Evolutionary conservation across 306 rosid species (phyloP).

Genomic region (Neltuma alba): DNA sequence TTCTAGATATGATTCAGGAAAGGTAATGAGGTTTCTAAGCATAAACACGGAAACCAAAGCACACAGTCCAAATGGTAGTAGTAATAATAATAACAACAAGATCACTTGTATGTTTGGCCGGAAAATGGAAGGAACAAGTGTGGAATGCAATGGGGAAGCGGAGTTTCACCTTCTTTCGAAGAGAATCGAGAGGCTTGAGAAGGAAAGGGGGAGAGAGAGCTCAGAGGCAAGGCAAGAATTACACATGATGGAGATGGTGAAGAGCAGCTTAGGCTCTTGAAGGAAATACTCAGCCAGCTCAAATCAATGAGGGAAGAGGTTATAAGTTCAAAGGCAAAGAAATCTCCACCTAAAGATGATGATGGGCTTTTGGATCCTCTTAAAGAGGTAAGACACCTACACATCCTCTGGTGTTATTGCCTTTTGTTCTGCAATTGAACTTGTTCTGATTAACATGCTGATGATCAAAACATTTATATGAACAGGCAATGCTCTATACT

Average conservation of each 20-base stretch:
- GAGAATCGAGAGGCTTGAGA: slow-evolving; percentile 63
- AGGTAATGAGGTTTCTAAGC: slow-evolving; percentile 47
- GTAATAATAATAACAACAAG: not conserved
- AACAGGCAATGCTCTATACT: slow-evolving; percentile 93
- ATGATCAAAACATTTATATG: slow-evolving; percentile 33
- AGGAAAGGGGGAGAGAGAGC: slow-evolving; percentile 34
- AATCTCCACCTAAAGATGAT: slow-evolving; percentile 43
- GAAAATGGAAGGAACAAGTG: slow-evolving; percentile 32
- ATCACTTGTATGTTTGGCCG: slow-evolving; percentile 26
- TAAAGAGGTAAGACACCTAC: slow-evolving; percentile 57
- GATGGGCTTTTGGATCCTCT: slow-evolving; percentile 44
- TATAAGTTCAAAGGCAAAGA: slow-evolving; percentile 45
- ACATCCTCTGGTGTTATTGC: not conserved
- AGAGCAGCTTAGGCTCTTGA: slow-evolving; percentile 70
- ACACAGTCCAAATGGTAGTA: slow-evolving; percentile 30
- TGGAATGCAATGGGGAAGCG: slow-evolving; percentile 43
- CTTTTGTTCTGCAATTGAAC: not conserved
- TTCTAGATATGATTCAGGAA: slow-evolving; percentile 42
- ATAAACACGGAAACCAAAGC: slow-evolving; percentile 39
- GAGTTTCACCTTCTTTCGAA: slow-evolving; percentile 49
- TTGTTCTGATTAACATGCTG: not conserved
- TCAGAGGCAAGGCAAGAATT: slow-evolving; percentile 63
- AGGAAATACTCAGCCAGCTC: slow-evolving; percentile 67
- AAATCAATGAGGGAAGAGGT: slow-evolving; percentile 59
- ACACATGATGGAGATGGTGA: slow-evolving; percentile 48